Base-by-base conservation (phyloP, 371 early-diverging fungal genomes). In the Zychaea mexicana region DNA sequence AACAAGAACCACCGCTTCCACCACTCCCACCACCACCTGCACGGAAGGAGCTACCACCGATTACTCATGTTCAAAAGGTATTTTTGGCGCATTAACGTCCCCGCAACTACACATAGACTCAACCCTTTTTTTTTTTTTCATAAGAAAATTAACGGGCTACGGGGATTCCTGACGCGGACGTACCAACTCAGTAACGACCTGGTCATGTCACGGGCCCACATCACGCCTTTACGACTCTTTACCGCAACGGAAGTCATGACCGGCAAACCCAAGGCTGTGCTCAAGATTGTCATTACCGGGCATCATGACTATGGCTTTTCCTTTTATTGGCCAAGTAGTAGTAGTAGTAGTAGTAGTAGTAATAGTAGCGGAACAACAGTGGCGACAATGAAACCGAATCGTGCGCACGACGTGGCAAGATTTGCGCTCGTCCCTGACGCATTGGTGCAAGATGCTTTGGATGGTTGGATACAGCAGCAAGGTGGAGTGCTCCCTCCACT, bases 11-110 rank as follows among this genome's bases (percentile, higher is more conserved):
- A 7, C 52, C 61, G 24, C 26, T 60, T 7, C 61, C 61, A 45
- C 52, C 49, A 15, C 31, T 46, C 27, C 57, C 65, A 45, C 52
- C 58, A 15, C 33, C 31, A 28, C 5, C 19, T 45, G 27, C n/a
- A n/a, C n/a, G n/a, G n/a, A n/a, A n/a, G n/a, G n/a, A n/a, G 28
- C 21, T 60, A 3, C 32, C 56, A 24, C 68, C 57, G 1, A 47
- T 68, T 28, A 60, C 39, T 13, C 64, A 68, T 47, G 63, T 68
- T 46, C 68, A 68, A 54, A 68, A 68, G 64, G 68, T 68, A 64
- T 32, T 17, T 21, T 24, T 24, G 15, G 19, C 21, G 27, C 21
- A 24, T 26, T n/a, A 10, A 8, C 22, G 2, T 49, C 49, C 24
- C n/a, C n/a, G n/a, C n/a, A n/a, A 10, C 21, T 54, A 27, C 33